phyloP scores from a whole-genome alignment of 2,329 filamentous ascomycete genomes.

The Thelonectria rubi region DNA sequence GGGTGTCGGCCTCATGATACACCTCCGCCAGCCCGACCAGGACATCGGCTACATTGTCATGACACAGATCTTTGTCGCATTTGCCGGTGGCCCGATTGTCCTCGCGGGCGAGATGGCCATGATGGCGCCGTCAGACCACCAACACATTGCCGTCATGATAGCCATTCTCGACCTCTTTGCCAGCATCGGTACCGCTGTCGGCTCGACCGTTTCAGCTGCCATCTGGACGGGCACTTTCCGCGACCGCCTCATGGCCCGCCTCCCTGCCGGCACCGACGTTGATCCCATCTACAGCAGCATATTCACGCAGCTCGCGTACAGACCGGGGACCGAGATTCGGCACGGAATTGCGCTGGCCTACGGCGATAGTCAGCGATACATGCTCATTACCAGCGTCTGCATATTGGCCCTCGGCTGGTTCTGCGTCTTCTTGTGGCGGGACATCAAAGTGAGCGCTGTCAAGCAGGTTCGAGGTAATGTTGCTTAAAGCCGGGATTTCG shows the following conservation, averaged over 20 bases:
- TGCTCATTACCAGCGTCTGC: slow-evolving; percentile 60
- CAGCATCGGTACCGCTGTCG: slow-evolving; percentile 68
- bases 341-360: slow-evolving; percentile 69
- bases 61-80: slow-evolving; percentile 70
- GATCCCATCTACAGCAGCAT: slow-evolving; percentile 57
- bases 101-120: slow-evolving; percentile 68
- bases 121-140: slow-evolving; percentile 68
- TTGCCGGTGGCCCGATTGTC: slow-evolving; percentile 66
- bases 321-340: slow-evolving; percentile 58
- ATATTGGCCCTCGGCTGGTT: slow-evolving; percentile 53
- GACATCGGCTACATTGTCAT: slow-evolving; percentile 65
- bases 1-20: slow-evolving; percentile 66
- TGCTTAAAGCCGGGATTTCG: slow-evolving; percentile 34
- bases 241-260: slow-evolving; percentile 56
- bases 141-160: slow-evolving; percentile 68
- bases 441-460: slow-evolving; percentile 59
- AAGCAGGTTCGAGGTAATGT: slow-evolving; percentile 54
- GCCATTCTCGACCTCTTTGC: slow-evolving; percentile 68
- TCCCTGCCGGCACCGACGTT: slow-evolving; percentile 54
- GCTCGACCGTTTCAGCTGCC: slow-evolving; percentile 67
- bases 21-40: slow-evolving; percentile 62
- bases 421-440: slow-evolving; percentile 56
- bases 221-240: slow-evolving; percentile 72
- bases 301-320: slow-evolving; percentile 65
- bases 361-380: slow-evolving; percentile 59